A percentile compares a stretch with the other conserved stretches of the same genome.
phyloP scores from a whole-genome alignment of 2,329 filamentous ascomycete species.

The Chrysoporthe cubensis region DNA sequence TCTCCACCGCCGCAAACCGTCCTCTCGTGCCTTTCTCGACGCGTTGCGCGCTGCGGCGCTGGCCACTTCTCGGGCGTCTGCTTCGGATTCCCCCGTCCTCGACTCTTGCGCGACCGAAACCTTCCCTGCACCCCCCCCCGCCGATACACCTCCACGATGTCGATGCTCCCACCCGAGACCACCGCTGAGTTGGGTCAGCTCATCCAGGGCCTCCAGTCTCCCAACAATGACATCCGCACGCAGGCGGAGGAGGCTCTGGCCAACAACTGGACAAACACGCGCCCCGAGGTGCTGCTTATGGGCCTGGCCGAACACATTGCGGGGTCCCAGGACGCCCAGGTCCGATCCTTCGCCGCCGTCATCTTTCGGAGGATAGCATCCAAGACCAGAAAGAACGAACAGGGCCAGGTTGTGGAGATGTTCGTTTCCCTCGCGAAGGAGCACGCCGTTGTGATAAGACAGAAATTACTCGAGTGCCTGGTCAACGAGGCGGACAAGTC shows the following conservation, averaged over 20 bases:
- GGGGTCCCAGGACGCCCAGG: constrained; percentile 76
- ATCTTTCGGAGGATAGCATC: constrained; percentile 93
- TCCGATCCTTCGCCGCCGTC: constrained; percentile 87
- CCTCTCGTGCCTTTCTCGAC: constrained; percentile 16
- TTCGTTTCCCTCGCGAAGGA: constrained; percentile 79
- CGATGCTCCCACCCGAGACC: constrained; percentile 81
- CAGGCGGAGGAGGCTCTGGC: constrained; percentile 90
- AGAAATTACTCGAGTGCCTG: constrained; percentile 80
- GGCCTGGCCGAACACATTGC: constrained; percentile 91
- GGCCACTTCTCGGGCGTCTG: constrained; percentile 1
- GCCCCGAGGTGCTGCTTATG: constrained; percentile 89
- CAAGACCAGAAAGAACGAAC: constrained; percentile 78
- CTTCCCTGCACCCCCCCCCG: constrained; percentile 8
- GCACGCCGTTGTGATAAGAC: constrained; percentile 77
- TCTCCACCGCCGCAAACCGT: constrained; percentile 1
- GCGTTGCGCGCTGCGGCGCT: constrained; percentile 30
- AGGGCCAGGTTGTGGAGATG: constrained; percentile 76
- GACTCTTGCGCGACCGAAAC: constrained; percentile 23
- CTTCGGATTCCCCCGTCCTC: constrained; percentile 18
- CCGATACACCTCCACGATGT: constrained; percentile 59
- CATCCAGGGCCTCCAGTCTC: constrained; percentile 82
- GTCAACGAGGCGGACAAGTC: constrained; percentile 71
- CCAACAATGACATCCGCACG: constrained; percentile 84
- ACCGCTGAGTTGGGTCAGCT: constrained; percentile 85
- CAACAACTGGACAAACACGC: constrained; percentile 81